Percentiles rank a stretch among this genome's conserved stretches.
These are phyloP conservation scores for Aegilops sharonensis DNA, from an alignment of 176 grass and related monocot genomes.

Conservation along the genomic window DNA sequence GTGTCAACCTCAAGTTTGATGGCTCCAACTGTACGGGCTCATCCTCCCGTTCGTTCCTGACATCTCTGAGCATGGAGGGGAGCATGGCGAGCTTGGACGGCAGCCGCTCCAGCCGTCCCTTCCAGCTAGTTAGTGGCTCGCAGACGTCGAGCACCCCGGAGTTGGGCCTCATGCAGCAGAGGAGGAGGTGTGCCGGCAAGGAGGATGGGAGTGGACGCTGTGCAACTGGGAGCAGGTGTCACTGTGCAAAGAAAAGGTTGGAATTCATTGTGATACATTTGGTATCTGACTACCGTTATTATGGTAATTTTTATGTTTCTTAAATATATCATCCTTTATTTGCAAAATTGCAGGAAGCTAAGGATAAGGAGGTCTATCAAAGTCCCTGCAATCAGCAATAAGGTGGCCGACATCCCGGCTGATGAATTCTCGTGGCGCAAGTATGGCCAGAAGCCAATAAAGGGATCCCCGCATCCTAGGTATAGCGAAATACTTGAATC, in stretches of 20 bases:
- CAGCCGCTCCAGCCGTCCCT: constrained; percentile 45
- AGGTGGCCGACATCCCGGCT: constrained; percentile 85
- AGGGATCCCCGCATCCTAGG: constrained; percentile 98
- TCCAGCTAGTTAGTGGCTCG: constrained; percentile 71
- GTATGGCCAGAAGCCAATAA: constrained; percentile 99
- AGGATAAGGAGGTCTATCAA: constrained; percentile 94
- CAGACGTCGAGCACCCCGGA: constrained; percentile 65
- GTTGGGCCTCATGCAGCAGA: constrained; percentile 49
- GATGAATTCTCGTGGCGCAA: constrained; percentile 98
- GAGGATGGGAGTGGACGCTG: constrained; percentile 79
- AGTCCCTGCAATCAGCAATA: constrained; percentile 95
- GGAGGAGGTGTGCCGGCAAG: constrained; percentile 66
- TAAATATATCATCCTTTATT: background rate
- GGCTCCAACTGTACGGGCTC: constrained; percentile 74
- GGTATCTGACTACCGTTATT: background rate
- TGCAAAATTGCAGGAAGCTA: constrained; percentile 58
- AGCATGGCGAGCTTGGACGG: constrained; percentile 73
- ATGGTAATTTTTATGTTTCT: background rate
- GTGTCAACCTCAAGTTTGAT: constrained; percentile 77
- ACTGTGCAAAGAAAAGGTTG: constrained; percentile 98
- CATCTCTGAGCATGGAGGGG: constrained; percentile 92
- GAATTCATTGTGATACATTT: background rate
- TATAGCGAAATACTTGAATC: constrained; percentile 35
- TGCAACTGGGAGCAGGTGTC: constrained; percentile 55
- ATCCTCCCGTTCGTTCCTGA: constrained; percentile 74